Conservation (phyloP, 768 basidiomycete species). For the Coprinellus micaceus region DNA sequence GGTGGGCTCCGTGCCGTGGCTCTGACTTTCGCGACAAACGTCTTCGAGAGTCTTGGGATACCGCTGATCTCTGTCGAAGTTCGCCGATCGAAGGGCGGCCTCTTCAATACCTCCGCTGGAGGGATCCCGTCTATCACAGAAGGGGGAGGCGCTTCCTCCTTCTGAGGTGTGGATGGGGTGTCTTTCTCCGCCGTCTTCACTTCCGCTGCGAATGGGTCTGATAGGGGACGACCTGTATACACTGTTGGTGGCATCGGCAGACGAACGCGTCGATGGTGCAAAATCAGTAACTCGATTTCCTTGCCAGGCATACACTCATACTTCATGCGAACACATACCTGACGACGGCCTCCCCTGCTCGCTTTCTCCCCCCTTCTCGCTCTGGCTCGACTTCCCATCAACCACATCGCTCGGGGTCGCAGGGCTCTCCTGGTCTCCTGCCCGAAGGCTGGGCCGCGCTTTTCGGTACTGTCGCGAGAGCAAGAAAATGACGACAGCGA, state of each 20-base stretch:
- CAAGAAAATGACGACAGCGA: neutral
- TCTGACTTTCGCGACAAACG: neutral
- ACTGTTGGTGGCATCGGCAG: neutral
- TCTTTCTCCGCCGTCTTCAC: neutral
- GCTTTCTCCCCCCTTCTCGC: neutral
- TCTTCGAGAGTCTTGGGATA: neutral
- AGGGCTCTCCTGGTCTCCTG: too few species aligned
- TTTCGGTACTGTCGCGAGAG: slow-evolving; percentile 3
- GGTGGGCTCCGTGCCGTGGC: neutral
- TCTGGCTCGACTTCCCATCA: neutral
- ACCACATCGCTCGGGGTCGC: neutral
- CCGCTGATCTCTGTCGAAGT: neutral
- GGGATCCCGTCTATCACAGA: too few species aligned
- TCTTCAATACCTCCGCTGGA: too few species aligned
- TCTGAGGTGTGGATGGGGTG: neutral
- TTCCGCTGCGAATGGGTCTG: slow-evolving; percentile 5
- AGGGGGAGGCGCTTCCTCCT: too few species aligned
- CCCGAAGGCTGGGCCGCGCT: neutral
- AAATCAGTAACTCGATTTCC: neutral
- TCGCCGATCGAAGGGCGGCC: neutral
- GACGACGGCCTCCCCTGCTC: neutral
- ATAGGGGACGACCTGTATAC: neutral
- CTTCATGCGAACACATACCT: too few species aligned
- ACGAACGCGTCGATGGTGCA: neutral
- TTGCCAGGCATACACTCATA: too few species aligned